phyloP scores from a whole-genome alignment of 257 asterid genomes.

The Solanum appendiculatum region DNA sequence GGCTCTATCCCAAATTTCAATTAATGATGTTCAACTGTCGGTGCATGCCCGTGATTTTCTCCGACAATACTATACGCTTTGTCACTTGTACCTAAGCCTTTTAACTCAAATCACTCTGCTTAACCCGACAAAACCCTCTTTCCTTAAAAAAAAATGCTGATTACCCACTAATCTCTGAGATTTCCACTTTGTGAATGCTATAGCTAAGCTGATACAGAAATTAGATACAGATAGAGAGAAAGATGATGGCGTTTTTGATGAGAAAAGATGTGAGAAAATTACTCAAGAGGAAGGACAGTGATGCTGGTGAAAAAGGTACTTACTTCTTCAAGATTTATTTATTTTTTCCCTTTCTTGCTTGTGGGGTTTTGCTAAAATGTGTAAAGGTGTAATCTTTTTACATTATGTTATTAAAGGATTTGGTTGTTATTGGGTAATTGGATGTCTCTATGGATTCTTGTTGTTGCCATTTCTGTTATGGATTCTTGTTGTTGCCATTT shows the following conservation, averaged over 20 bases:
- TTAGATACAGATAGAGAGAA: not conserved
- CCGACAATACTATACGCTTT: not conserved
- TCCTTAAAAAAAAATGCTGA: not conserved
- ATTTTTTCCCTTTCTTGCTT: not conserved
- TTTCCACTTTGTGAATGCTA: not conserved
- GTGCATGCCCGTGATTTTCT: not conserved
- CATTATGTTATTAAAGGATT: not conserved
- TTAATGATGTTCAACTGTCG: not conserved
- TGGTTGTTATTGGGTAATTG: not conserved
- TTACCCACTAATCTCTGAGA: not conserved
- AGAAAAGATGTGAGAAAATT: conserved; percentile 71
- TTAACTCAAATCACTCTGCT: not conserved
- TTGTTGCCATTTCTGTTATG: too few relatives aligned
- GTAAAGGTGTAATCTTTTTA: not conserved
- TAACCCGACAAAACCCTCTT: not conserved
- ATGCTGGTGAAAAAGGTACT: conserved; percentile 86
- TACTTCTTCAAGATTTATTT: not conserved
- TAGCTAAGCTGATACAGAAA: not conserved
- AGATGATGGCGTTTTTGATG: conserved; percentile 55
- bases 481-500: not conserved
- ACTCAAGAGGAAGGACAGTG: conserved; percentile 96
- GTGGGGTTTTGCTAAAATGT: not conserved
- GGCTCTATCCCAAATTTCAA: not conserved
- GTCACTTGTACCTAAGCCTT: not conserved
- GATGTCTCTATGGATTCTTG: not conserved